Conservation (phyloP, 345 rosid genomes). For the Aegle marmelos region DNA sequence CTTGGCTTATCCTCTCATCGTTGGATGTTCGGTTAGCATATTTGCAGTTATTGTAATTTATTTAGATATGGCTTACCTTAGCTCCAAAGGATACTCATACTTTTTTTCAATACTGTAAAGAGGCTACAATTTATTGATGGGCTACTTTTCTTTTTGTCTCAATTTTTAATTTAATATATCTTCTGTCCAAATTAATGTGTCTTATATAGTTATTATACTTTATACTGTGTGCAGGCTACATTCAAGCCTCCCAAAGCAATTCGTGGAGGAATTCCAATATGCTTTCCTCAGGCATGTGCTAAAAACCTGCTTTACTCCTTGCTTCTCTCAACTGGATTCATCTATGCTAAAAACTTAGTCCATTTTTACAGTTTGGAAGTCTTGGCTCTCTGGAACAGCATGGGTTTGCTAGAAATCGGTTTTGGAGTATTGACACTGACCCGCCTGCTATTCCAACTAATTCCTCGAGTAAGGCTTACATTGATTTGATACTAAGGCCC, state of each 20-base stretch:
- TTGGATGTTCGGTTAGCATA: neutral
- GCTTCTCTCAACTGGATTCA: constrained; percentile 20
- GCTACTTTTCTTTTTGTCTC: neutral
- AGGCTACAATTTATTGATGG: neutral
- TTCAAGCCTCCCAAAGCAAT: constrained; percentile 85
- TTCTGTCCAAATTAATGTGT: neutral
- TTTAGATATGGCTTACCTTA: neutral
- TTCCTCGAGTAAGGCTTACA: constrained; percentile 42
- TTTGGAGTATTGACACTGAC: constrained; percentile 73
- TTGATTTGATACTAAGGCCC: constrained; percentile 78
- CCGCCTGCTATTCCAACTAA: constrained; percentile 70
- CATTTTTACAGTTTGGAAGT: constrained; percentile 61
- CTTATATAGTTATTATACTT: neutral
- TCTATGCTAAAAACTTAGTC: constrained; percentile 7
- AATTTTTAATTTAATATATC: neutral
- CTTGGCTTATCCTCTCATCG: neutral
- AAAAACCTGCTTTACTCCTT: constrained; percentile 12
- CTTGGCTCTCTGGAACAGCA: constrained; percentile 68
- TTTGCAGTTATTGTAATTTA: neutral
- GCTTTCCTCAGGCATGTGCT: constrained; percentile 84
- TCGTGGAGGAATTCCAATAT: constrained; percentile 94
- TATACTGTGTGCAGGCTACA: constrained; percentile 49
- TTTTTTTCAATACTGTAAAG: neutral
- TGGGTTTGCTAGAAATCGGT: constrained; percentile 92
- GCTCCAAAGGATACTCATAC: neutral